A percentile compares a stretch with the other conserved stretches of the same genome.
Evolutionary conservation across 2,329 filamentous ascomycete species (phyloP).

Genomic region (Xylariaceae sp.): DNA sequence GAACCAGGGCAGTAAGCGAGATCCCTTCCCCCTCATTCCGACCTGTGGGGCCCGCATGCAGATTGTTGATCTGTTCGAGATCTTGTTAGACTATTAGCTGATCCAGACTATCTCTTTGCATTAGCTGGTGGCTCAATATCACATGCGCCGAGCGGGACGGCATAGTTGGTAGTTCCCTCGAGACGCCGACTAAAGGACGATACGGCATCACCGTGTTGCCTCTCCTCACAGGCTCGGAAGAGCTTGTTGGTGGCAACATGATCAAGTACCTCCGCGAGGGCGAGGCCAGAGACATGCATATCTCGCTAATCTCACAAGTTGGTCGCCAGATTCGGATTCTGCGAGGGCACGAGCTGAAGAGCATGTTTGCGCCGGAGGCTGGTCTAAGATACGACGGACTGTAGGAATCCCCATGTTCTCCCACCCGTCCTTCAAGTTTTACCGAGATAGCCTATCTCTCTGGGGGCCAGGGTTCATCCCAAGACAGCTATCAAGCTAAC

Average conservation of each 20-base stretch:
- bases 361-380: conserved; percentile 46
- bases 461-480: too few species aligned
- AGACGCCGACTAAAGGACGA: conserved; percentile 43
- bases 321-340: conserved; percentile 50
- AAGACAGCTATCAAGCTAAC: neutral
- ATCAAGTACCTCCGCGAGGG: conserved; percentile 46
- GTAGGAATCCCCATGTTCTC: conserved; percentile 36
- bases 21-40: neutral
- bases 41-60: too few species aligned
- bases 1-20: conserved; percentile 47
- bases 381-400: conserved; percentile 57
- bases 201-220: conserved; percentile 47
- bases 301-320: conserved; percentile 45
- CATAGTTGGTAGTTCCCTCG: conserved; percentile 43
- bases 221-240: conserved; percentile 49
- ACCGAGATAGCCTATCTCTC: too few species aligned
- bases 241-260: conserved; percentile 32
- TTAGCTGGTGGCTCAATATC: conserved; percentile 56
- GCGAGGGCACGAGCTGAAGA: conserved; percentile 47
- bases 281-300: conserved; percentile 41
- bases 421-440: neutral
- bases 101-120: conserved; percentile 1
- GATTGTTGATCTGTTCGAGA: too few species aligned
- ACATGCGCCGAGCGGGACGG: conserved; percentile 54
- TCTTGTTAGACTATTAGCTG: too few species aligned